A percentile compares a stretch with the other conserved stretches of the same genome.
Evolutionary conservation across 768 basidiomycete species (phyloP).

Genomic region (Russula griseocarnosa): DNA sequence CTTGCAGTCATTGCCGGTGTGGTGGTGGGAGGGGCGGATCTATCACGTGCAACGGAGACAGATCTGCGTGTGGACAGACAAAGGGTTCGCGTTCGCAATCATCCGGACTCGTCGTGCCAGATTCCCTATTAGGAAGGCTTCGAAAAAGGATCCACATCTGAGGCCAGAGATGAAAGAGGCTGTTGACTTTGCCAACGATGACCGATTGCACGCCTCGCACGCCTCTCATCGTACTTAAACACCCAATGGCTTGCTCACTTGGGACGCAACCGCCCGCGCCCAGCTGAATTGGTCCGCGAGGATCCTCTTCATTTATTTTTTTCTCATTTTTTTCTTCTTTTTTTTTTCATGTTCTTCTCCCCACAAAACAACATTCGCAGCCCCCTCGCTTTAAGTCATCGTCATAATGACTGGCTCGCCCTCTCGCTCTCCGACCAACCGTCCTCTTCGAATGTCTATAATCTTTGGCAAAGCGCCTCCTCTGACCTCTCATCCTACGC

Average conservation of each 20-base stretch:
- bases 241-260: slow-evolving; percentile 26
- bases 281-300: slow-evolving; percentile 18
- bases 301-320: slow-evolving; percentile 18
- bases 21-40: not conserved
- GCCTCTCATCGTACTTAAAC: slow-evolving; percentile 25
- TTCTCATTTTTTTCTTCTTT: not conserved
- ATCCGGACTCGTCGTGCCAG: too few species aligned
- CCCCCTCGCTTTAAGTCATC: slow-evolving; percentile 1
- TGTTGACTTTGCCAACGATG: too few species aligned
- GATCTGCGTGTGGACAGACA: not conserved
- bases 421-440: not conserved
- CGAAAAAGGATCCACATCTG: not conserved
- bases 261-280: slow-evolving; percentile 14
- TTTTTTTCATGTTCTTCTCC: slow-evolving; percentile 22
- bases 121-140: too few species aligned
- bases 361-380: slow-evolving; percentile 5
- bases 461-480: slow-evolving; percentile 15
- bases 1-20: not conserved
- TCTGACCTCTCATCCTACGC: slow-evolving; percentile 9
- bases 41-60: not conserved
- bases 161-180: too few species aligned
- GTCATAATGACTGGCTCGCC: slow-evolving; percentile 6
- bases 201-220: not conserved
- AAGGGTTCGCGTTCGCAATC: not conserved
- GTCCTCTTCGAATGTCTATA: slow-evolving; percentile 12